A percentile compares a stretch with the other conserved stretches of the same genome.
These are phyloP conservation scores for Myxozyma udenii DNA, from an alignment of 805 yeast genomes.

Conservation along the genomic window DNA sequence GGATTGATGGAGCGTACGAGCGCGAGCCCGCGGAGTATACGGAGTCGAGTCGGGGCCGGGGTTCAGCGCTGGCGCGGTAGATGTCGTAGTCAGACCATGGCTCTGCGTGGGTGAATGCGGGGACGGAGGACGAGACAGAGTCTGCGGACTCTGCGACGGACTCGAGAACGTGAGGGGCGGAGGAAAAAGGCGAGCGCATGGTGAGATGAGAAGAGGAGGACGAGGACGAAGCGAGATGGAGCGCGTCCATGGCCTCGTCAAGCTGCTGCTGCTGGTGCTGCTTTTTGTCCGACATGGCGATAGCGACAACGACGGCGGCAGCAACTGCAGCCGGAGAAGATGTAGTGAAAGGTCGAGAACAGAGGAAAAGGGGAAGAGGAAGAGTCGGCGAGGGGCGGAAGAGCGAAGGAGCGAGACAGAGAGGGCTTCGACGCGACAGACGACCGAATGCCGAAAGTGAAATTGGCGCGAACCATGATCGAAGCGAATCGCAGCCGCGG, in stretches of 20 bases:
- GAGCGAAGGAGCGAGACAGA: not conserved
- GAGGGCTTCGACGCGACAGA: no score
- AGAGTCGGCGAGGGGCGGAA: not conserved
- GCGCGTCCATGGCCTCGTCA: not conserved
- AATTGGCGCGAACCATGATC: no score
- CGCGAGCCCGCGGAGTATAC: slow-evolving; percentile 24
- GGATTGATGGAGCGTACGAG: slow-evolving; percentile 22
- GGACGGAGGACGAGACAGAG: not conserved
- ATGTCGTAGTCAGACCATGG: slow-evolving; percentile 25
- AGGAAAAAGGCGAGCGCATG: not conserved
- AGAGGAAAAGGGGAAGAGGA: not conserved
- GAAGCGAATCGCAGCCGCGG: not conserved
- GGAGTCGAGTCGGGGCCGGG: slow-evolving; percentile 19
- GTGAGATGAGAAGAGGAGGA: no score
- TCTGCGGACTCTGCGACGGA: slow-evolving; percentile 1
- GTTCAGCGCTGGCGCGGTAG: slow-evolving; percentile 4
- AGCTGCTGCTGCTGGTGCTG: slow-evolving; percentile 1
- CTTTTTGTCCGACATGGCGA: not conserved
- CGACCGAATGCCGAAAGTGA: no score
- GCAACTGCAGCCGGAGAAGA: not conserved
- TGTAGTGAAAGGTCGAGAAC: not conserved
- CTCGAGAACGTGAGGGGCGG: not conserved
- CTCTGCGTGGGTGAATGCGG: slow-evolving; percentile 17
- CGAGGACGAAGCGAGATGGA: not conserved
- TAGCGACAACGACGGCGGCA: not conserved